Evolutionary conservation across 495 filamentous ascomycete genomes (phyloP).

Genomic region (Aspergillus bridgeri): DNA sequence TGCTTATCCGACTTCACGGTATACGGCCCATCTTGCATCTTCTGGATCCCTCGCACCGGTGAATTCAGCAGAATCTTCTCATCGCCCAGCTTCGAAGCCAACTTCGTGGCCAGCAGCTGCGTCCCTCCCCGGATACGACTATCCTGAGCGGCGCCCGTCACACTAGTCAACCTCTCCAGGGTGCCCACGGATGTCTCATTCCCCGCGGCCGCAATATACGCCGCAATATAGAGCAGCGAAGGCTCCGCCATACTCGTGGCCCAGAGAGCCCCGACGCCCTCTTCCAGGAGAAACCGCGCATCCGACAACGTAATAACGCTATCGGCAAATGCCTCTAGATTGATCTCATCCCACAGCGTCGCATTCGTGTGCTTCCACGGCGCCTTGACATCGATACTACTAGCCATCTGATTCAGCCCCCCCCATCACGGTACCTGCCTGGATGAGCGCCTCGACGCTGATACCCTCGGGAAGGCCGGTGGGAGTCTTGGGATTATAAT

Average conservation of each 20-base stretch:
- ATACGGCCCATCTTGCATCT: conserved; percentile 1
- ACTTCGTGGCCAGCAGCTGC: conserved; percentile 10
- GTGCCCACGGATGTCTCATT: conserved; percentile 16
- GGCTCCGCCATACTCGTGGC: conserved; percentile 16
- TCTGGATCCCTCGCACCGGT: conserved; percentile 9
- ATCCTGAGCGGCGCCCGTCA: conserved; percentile 19
- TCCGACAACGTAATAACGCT: background rate
- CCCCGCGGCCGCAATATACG: conserved; percentile 21
- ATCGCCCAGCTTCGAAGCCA: conserved; percentile 15
- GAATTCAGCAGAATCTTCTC: conserved; percentile 10
- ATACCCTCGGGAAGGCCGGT: conserved; percentile 7
- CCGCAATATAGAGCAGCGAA: conserved; percentile 18
- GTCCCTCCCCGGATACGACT: conserved; percentile 17
- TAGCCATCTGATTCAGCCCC: conserved; percentile 10
- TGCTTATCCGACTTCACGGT: conserved; percentile 2
- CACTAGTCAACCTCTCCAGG: conserved; percentile 14
- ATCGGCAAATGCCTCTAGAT: conserved; percentile 7
- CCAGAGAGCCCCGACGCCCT: conserved; percentile 7
- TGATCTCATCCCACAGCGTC: conserved; percentile 12
- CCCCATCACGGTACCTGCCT: conserved; percentile 7
- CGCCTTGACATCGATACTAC: conserved; percentile 6
- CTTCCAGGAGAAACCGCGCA: conserved; percentile 6
- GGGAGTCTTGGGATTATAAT: conserved; percentile 2
- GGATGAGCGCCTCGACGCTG: conserved; percentile 1
- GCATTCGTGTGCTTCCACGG: conserved; percentile 18